These are phyloP conservation scores for Balansia obtecta DNA, from an alignment of 2,329 filamentous ascomycete genomes.

Conservation along the genomic window DNA sequence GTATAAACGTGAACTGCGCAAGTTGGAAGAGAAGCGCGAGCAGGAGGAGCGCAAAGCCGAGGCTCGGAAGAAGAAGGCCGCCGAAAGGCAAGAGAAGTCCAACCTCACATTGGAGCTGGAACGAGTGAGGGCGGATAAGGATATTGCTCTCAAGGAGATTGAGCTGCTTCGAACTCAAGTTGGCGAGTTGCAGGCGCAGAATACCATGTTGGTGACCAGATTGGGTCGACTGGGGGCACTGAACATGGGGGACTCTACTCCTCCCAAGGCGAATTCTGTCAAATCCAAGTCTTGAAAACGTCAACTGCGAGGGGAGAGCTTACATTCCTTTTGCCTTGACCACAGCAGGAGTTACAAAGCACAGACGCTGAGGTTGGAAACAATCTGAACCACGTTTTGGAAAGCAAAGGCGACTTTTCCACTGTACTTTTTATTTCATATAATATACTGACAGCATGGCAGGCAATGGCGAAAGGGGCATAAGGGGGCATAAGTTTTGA, in stretches of 20 bases:
- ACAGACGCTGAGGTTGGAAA: neutral
- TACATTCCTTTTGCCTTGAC: too few relatives aligned
- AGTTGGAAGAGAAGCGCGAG: constrained; percentile 50
- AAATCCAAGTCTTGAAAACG: constrained; percentile 2
- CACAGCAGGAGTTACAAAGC: too few relatives aligned
- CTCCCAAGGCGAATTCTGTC: constrained; percentile 2
- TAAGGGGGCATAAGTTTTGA: neutral
- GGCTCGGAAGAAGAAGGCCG: constrained; percentile 34
- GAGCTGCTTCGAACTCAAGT: constrained; percentile 42
- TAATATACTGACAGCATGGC: neutral
- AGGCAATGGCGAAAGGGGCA: neutral
- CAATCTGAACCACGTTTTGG: neutral
- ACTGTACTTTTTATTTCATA: neutral
- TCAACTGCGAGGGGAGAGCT: too few relatives aligned
- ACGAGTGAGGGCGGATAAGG: constrained; percentile 34
- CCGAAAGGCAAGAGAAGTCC: constrained; percentile 40
- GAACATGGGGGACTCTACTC: constrained; percentile 10
- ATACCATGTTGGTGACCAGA: constrained; percentile 43
- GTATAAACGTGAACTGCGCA: constrained; percentile 49
- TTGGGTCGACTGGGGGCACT: constrained; percentile 35
- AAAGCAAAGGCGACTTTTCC: neutral
- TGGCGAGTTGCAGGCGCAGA: constrained; percentile 46
- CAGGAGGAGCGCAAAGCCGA: constrained; percentile 50
- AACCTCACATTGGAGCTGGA: constrained; percentile 41
- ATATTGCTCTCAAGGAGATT: constrained; percentile 38